Evolutionary conservation across 129 eudicot genomes (phyloP).

Genomic region (Chrysanthemum lavandulifolium): DNA sequence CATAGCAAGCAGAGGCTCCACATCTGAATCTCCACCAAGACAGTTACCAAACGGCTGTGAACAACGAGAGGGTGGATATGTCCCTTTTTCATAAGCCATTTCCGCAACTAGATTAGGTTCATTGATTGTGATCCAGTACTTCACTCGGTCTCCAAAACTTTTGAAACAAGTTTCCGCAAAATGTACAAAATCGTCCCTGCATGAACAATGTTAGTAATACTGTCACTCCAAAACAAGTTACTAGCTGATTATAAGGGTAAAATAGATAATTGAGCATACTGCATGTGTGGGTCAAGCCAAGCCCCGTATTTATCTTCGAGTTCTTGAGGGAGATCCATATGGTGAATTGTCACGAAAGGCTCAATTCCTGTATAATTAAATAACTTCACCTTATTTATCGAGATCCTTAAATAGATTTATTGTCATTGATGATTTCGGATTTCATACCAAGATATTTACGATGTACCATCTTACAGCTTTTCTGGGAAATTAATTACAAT

Average conservation of each 20-base stretch:
- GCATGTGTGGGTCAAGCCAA: conserved; percentile 78
- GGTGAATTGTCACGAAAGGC: conserved; percentile 81
- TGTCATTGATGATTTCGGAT: too few species aligned
- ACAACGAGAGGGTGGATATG: conserved; percentile 68
- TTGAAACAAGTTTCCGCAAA: conserved; percentile 73
- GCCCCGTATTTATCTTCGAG: conserved; percentile 64
- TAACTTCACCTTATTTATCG: background rate
- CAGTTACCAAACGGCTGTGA: conserved; percentile 82
- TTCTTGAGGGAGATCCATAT: conserved; percentile 73
- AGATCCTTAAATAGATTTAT: background rate
- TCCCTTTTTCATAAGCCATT: conserved; percentile 40
- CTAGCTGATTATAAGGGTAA: background rate
- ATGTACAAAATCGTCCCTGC: conserved; percentile 77
- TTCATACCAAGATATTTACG: background rate
- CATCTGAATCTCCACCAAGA: conserved; percentile 61
- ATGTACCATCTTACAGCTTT: background rate
- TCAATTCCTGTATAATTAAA: conserved; percentile 47
- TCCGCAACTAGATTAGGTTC: conserved; percentile 62
- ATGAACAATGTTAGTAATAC: conserved; percentile 9
- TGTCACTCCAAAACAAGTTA: background rate
- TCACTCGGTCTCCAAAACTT: conserved; percentile 81
- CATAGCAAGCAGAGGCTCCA: conserved; percentile 64
- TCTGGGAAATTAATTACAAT: too few species aligned
- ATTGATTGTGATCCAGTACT: conserved; percentile 76
- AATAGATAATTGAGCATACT: conserved; percentile 39